Evolutionary conservation across 164 flowering plant species (phyloP).

Genomic region (Annona cherimola): DNA sequence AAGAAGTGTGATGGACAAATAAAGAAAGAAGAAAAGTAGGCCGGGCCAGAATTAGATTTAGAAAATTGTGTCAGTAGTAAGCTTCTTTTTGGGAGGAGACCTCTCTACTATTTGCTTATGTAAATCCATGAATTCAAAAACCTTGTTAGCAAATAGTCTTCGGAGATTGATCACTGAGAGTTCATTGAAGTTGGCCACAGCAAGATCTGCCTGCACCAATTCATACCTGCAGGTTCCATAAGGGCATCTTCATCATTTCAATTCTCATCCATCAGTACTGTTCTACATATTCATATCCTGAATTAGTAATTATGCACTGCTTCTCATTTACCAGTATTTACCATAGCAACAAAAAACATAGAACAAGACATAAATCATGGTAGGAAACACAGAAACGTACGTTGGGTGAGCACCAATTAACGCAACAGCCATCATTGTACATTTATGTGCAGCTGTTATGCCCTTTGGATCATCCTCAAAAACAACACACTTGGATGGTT

Average conservation of each 20-base stretch:
- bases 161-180: slow-evolving; percentile 94
- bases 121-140: slow-evolving; percentile 77
- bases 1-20: no score
- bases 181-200: slow-evolving; percentile 74
- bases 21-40: background rate
- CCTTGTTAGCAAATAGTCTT: slow-evolving; percentile 85
- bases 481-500: slow-evolving; percentile 94
- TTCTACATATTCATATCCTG: no score
- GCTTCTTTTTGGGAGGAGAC: slow-evolving; percentile 68
- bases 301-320: no score
- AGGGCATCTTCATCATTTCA: background rate
- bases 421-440: slow-evolving; percentile 98
- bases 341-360: background rate
- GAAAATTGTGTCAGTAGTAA: slow-evolving; percentile 72
- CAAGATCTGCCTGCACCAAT: slow-evolving; percentile 91
- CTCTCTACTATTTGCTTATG: slow-evolving; percentile 75
- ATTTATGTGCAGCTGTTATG: slow-evolving; percentile 94
- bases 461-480: slow-evolving; percentile 95
- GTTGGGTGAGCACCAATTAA: slow-evolving; percentile 92
- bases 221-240: slow-evolving; percentile 58
- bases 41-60: slow-evolving; percentile 26
- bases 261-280: no score
- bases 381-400: slow-evolving; percentile 35
- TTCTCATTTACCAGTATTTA: no score
- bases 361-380: background rate